Conservation (phyloP, 2,329 filamentous ascomycete species). For the Sporothrix humicola region DNA sequence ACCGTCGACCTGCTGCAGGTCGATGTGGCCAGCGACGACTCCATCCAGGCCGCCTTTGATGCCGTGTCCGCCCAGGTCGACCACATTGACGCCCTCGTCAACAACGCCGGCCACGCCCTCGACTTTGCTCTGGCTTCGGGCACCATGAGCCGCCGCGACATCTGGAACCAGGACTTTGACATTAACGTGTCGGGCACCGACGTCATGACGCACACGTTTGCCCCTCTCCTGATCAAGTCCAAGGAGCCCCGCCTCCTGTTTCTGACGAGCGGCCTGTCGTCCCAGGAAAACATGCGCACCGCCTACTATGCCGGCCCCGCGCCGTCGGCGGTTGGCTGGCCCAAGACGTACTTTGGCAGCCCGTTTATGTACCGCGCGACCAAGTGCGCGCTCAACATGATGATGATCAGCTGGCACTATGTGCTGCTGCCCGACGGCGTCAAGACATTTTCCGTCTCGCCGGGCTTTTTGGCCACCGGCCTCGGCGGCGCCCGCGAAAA, state of each 20-base stretch:
- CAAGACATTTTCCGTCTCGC: slow-evolving; percentile 56
- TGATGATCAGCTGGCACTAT: slow-evolving; percentile 53
- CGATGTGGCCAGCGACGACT: slow-evolving; percentile 44
- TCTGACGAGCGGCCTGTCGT: slow-evolving; percentile 53
- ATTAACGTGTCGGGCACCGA: slow-evolving; percentile 58
- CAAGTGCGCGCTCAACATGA: slow-evolving; percentile 55
- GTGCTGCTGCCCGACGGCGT: slow-evolving; percentile 56
- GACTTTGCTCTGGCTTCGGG: neutral
- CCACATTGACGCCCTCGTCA: slow-evolving; percentile 46
- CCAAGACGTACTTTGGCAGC: slow-evolving; percentile 42
- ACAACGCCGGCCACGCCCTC: slow-evolving; percentile 41
- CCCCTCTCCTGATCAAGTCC: slow-evolving; percentile 54
- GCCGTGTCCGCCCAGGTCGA: slow-evolving; percentile 41
- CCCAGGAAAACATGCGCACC: slow-evolving; percentile 41
- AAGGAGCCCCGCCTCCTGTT: slow-evolving; percentile 56
- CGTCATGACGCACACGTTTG: slow-evolving; percentile 49
- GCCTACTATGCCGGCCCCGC: slow-evolving; percentile 23
- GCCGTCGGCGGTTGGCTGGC: slow-evolving; percentile 47
- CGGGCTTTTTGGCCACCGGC: slow-evolving; percentile 56
- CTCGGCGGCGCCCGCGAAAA: slow-evolving; percentile 45
- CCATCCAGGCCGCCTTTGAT: slow-evolving; percentile 43
- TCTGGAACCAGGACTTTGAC: slow-evolving; percentile 55
- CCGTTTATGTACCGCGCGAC: slow-evolving; percentile 24
- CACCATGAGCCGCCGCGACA: slow-evolving; percentile 46
- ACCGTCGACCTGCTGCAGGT: slow-evolving; percentile 40